phyloP scores from a whole-genome alignment of 306 rosid genomes.

The Cucurbita pepo region DNA sequence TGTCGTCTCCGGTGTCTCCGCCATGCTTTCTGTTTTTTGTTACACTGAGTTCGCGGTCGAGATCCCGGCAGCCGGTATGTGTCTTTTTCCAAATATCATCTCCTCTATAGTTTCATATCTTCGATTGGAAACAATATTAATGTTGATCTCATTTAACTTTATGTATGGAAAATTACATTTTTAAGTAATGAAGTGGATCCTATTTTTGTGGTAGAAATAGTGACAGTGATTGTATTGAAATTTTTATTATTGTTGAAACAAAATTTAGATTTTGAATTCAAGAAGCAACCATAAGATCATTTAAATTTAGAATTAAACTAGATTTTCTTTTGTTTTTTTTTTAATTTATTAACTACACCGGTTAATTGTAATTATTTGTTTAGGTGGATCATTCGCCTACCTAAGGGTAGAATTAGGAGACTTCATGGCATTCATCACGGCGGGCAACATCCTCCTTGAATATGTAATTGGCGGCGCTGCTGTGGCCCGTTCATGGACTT shows the following conservation, averaged over 20 bases:
- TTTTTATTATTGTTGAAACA: too few relatives aligned
- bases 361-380: neutral
- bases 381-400: constrained; percentile 84
- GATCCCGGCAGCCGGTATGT: constrained; percentile 72
- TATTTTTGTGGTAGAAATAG: too few relatives aligned
- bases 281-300: too few relatives aligned
- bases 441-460: constrained; percentile 71
- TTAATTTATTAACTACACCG: too few relatives aligned
- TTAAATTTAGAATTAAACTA: neutral
- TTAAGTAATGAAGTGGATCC: too few relatives aligned
- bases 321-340: neutral
- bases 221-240: too few relatives aligned
- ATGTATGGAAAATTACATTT: too few relatives aligned
- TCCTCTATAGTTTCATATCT: too few relatives aligned
- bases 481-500: constrained; percentile 76
- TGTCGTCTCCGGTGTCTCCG: constrained; percentile 65
- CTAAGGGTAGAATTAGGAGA: constrained; percentile 74
- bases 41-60: constrained; percentile 89
- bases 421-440: constrained; percentile 63
- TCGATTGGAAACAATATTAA: too few relatives aligned
- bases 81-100: neutral
- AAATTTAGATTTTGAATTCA: too few relatives aligned
- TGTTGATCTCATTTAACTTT: too few relatives aligned
- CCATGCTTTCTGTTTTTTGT: constrained; percentile 83
- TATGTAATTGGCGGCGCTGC: constrained; percentile 53